Evolutionary conservation across 2,329 filamentous ascomycete genomes (phyloP), one percentile per base, ranked within the genome.

Genomic region (Laburnicola sp.): DNA sequence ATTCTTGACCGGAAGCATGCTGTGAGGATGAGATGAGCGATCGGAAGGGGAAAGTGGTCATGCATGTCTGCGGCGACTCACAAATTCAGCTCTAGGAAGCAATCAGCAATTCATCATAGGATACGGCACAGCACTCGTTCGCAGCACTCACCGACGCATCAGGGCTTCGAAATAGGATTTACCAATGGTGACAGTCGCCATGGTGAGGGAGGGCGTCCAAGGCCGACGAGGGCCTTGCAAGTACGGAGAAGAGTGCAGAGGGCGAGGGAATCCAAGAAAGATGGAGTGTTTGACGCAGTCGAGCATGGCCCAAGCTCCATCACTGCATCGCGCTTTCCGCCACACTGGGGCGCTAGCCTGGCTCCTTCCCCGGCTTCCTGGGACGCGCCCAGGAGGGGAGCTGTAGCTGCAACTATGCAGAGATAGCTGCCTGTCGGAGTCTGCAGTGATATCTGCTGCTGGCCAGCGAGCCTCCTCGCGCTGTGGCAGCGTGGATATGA

Each of bases 161-260:
- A 87, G 75, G 50, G 82, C 81, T 62, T 86, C 80, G 60, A 86
- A 82, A 72, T 86, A 82, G 43, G 73, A 69, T 63, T 80, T 83
- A 56, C 83, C 82, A 57, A 86, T 78, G 7, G 82, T 85, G 44
- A 87, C 79, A 57, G 77, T 67, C 8, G 66, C 65, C 74, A 75
- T 75, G 55, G 51, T 57, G 53, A 56, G 38, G 52, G 23, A 41
- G 32, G 27, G 16, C 16, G 46, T 47, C 42, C 35, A 34, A 45
- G 45, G 48, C 53, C 45, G 35, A 45, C 30, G 45, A 46, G 43
- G 4, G 51, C 37, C 51, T 52, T 54, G 48, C 10, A 32, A 46
- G 39, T 45, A 23, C 36, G 43, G 34, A 46, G 32, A 22, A 25
- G 40, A 32, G 32, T 40, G 47, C 25, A 46, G 45, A 49, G 43